Conservation (phyloP, 106 monocot genomes). For the Platanthera guangdongensis region DNA sequence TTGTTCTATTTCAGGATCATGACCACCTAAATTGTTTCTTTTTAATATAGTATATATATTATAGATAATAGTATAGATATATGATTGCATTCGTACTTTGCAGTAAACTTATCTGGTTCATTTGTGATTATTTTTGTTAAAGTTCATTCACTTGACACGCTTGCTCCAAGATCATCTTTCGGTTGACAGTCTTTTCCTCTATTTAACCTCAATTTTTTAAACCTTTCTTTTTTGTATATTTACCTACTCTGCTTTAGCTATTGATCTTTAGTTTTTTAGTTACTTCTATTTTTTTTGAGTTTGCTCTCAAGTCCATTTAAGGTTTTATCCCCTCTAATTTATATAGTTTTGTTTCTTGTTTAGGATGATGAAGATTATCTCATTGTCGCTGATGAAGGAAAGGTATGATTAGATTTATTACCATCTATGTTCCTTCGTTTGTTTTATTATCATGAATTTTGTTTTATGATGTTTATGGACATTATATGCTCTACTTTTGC, state of each 20-base stretch:
- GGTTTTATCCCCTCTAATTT: not conserved
- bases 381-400: conserved; percentile 43
- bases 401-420: conserved; percentile 34
- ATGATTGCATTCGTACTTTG: no score
- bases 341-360: conserved; percentile 10
- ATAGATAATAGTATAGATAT: no score
- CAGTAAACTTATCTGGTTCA: not conserved
- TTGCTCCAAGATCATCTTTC: not conserved
- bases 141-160: not conserved
- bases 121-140: not conserved
- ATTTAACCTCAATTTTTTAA: not conserved
- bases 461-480: not conserved
- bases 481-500: not conserved
- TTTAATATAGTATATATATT: no score
- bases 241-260: not conserved
- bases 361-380: conserved; percentile 70
- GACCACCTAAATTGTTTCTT: no score
- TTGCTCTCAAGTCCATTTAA: not conserved
- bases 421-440: not conserved
- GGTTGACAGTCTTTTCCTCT: not conserved
- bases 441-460: not conserved
- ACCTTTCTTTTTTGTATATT: not conserved
- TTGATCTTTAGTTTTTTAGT: not conserved
- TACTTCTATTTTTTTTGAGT: not conserved
- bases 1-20: no score